Percentiles rank a stretch among this genome's conserved stretches.
Conservation (phyloP, 352 stramenopile species). For the Globisporangium nagaii region DNA sequence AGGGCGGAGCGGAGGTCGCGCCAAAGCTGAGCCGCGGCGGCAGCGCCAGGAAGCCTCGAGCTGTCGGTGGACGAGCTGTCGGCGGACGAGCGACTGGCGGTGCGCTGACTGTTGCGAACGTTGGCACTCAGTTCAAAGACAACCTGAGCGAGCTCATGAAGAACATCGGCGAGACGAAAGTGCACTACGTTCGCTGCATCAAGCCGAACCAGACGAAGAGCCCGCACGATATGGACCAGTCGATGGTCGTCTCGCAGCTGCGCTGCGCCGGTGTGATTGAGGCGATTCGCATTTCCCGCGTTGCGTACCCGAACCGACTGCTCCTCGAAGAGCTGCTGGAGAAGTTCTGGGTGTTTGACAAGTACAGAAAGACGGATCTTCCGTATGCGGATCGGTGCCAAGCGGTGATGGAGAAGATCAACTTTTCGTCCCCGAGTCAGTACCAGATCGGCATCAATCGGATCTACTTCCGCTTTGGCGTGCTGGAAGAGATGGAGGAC, state of each 20-base stretch:
- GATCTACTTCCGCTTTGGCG: constrained; percentile 79
- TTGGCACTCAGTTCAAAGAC: constrained; percentile 83
- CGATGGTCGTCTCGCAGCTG: constrained; percentile 94
- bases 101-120: constrained; percentile 52
- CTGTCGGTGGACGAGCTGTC: background rate
- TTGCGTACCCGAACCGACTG: constrained; percentile 96
- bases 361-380: constrained; percentile 31
- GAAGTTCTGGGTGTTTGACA: constrained; percentile 76
- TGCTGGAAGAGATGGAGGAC: constrained; percentile 77
- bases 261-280: constrained; percentile 98
- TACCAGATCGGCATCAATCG: constrained; percentile 73
- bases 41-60: constrained; percentile 18
- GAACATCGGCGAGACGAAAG: constrained; percentile 92
- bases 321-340: constrained; percentile 78
- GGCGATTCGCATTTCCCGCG: constrained; percentile 96
- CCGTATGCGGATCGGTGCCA: constrained; percentile 41
- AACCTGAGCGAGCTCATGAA: constrained; percentile 92
- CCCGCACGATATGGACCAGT: constrained; percentile 76
- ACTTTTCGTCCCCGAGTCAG: constrained; percentile 58
- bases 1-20: constrained; percentile 7
- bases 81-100: constrained; percentile 35
- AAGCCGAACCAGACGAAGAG: constrained; percentile 98
- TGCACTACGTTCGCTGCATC: constrained; percentile 99
- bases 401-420: constrained; percentile 54
- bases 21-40: constrained; percentile 6